These are phyloP conservation scores for Cronartium ribicola DNA, from an alignment of 1,284 basidiomycete species.

Conservation along the genomic window DNA sequence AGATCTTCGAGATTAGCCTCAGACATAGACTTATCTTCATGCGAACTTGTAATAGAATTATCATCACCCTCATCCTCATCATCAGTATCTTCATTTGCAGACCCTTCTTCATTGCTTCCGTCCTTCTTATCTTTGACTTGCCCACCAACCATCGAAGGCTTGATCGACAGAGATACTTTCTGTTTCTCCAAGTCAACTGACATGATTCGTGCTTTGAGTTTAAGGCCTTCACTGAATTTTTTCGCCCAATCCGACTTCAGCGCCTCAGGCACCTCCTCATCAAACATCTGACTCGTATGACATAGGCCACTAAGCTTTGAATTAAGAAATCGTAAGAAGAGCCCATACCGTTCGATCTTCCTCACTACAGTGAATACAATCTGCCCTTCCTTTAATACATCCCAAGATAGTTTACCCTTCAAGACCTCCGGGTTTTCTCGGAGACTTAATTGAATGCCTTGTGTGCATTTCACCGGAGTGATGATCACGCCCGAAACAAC, in stretches of 20 bases:
- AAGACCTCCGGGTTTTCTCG: slow-evolving; percentile 16
- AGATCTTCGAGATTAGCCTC: not conserved
- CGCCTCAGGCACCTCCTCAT: slow-evolving; percentile 70
- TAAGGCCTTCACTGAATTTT: slow-evolving; percentile 79
- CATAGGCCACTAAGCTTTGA: slow-evolving; percentile 83
- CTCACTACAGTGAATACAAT: slow-evolving; percentile 52
- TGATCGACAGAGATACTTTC: slow-evolving; percentile 80
- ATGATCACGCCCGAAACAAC: slow-evolving; percentile 31
- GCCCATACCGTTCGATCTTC: slow-evolving; percentile 73
- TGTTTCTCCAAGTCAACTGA: slow-evolving; percentile 68
- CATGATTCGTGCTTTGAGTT: slow-evolving; percentile 73
- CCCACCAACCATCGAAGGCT: slow-evolving; percentile 56
- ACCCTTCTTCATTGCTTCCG: not conserved
- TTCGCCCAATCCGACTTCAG: slow-evolving; percentile 59
- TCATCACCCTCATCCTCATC: slow-evolving; percentile 11
- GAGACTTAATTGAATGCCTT: slow-evolving; percentile 11
- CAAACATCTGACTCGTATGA: slow-evolving; percentile 80
- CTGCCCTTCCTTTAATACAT: slow-evolving; percentile 50
- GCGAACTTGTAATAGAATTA: not conserved
- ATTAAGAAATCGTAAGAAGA: slow-evolving; percentile 82
- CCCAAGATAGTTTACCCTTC: slow-evolving; percentile 57
- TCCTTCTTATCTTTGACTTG: slow-evolving; percentile 8
- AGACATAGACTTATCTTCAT: not conserved
- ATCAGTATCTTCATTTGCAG: slow-evolving; percentile 11
- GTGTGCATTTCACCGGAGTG: not conserved